These are phyloP conservation scores for Phlegmacium glaucopus DNA, from an alignment of 768 basidiomycete genomes.

Conservation along the genomic window DNA sequence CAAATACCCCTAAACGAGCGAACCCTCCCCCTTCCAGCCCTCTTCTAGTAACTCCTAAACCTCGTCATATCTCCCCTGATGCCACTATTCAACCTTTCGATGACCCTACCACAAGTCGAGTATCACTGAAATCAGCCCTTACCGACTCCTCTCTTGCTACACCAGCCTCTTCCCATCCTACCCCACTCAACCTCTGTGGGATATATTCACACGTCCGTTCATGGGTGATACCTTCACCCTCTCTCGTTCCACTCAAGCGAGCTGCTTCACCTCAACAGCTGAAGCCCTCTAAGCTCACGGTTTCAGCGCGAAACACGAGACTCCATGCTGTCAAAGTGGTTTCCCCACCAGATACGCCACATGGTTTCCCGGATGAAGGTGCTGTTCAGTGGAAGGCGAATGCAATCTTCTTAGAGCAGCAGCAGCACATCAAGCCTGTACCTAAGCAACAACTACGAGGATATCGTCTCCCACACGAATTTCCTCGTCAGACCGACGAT, in stretches of 20 bases:
- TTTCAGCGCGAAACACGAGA: constrained; percentile 18
- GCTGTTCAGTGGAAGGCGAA: constrained; percentile 19
- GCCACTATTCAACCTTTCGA: constrained; percentile 21
- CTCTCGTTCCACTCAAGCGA: constrained; percentile 21
- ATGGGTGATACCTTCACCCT: constrained; percentile 38
- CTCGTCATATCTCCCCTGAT: constrained; percentile 25
- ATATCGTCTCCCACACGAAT: constrained; percentile 8
- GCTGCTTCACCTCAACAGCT: constrained; percentile 13
- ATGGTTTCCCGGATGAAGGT: constrained; percentile 13
- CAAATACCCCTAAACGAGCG: constrained; percentile 36
- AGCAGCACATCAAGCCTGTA: background rate
- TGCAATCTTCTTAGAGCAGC: constrained; percentile 13
- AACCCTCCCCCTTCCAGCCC: constrained; percentile 24
- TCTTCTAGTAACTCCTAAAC: constrained; percentile 30
- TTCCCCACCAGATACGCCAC: constrained; percentile 14
- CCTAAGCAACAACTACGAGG: constrained; percentile 1
- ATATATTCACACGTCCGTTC: constrained; percentile 43
- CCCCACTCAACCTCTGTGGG: constrained; percentile 34
- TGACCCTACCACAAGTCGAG: constrained; percentile 31
- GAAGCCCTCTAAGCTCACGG: constrained; percentile 17
- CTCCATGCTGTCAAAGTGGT: constrained; percentile 10
- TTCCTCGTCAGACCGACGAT: constrained; percentile 13
- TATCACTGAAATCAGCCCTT: constrained; percentile 32
- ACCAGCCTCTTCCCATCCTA: constrained; percentile 36
- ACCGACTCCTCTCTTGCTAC: constrained; percentile 53